Base-by-base conservation (phyloP, 352 stramenopile species). In the Lagenidium sp. region DNA sequence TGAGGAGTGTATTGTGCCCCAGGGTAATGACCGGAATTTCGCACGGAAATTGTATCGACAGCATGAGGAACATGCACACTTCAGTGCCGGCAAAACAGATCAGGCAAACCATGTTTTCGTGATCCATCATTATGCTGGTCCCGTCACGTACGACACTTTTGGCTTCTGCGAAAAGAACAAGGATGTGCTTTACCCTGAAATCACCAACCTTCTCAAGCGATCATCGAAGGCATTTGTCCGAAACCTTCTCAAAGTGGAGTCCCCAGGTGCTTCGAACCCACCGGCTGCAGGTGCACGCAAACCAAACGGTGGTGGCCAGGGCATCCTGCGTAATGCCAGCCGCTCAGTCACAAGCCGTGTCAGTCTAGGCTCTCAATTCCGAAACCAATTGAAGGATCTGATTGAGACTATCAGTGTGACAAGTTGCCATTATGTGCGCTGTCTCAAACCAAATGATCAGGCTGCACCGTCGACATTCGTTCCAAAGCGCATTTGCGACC, bases 371-470 rank as follows among this genome's bases (percentile, higher is more conserved):
- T 70, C 65, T 2, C 80, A 98, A 57, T 98, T 99, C 60, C 83
- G 80, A 16, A 82, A 51, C 20, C 94, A 98, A 60, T 67, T 98
- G 0, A 79, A 82, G 42, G 65, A 80, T 8, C 65, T 99, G 35
- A 82, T 99, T 12, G 79, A 89, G 25, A 97, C 95, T 18, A 83
- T 99, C 28, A 85, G 96, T 50, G 72, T 78, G 12, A 98, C 94
- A 0, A 79, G 88, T 47, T 97, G 95, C 22, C 95, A 99, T 55
- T 99, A 99, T 63, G 93, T 99, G 20, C 82, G 96, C n/a, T 99
- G 96, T 64, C 82, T 99, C 31, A 99, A 99, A 68, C 95, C 97
- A 0, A 99, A 99, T 59, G 96, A 99, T 63, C 71, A 89, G 12
- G 91, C 97, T 10, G 89, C 95, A 37, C 50, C 78, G 1, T 68